Evolutionary conservation across 305 asterid genomes (phyloP), one percentile per base, ranked within the genome.

Genomic region (Caryopteris hybrid): DNA sequence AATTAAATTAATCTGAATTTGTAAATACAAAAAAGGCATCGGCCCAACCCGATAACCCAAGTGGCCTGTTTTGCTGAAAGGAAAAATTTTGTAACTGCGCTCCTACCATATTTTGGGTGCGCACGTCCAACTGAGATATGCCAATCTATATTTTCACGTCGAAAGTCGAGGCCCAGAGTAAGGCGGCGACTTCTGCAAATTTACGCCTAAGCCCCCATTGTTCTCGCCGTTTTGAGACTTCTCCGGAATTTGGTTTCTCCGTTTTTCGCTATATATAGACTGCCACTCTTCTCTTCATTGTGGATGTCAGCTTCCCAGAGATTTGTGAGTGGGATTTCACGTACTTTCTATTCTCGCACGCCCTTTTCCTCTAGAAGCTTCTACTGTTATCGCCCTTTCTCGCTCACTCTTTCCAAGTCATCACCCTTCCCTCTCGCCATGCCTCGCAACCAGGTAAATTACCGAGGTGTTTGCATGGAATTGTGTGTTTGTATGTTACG

Each of bases 371-470:
- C 79, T 10, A 52, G 72, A 71, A 74, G 14, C 64, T 71, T 72
- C 73, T 14, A 23, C 22, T 60, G 42, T 5, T 56, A 33, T 73
- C 75, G 71, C 54, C 70, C 62, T 38, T 68, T 56, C 65, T 64
- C 71, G 10, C 65, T 63, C 66, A 51, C 61, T 25, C 43, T 50
- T 74, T 36, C 58, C 22, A 69, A 47, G 61, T 76, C 83, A n/a
- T 66, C 87, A 2, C 27, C 64, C 3, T 36, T 45, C 50, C 60
- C 29, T 59, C 71, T 70, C 39, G 36, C 77, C 66, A 83, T 90
- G 88, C 84, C 86, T 4, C 81, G 79, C 59, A 69, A 71, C 60
- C 84, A 85, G 96, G 97, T 90, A 9, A n/a, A n/a, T 56, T 18
- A 13, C 3, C n/a, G 20, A 9, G 10, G 47, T 57, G 36, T 13